Evolutionary conservation across 192 early-diverging fungal species (phyloP).

Genomic region (Entomortierella lignicola): DNA sequence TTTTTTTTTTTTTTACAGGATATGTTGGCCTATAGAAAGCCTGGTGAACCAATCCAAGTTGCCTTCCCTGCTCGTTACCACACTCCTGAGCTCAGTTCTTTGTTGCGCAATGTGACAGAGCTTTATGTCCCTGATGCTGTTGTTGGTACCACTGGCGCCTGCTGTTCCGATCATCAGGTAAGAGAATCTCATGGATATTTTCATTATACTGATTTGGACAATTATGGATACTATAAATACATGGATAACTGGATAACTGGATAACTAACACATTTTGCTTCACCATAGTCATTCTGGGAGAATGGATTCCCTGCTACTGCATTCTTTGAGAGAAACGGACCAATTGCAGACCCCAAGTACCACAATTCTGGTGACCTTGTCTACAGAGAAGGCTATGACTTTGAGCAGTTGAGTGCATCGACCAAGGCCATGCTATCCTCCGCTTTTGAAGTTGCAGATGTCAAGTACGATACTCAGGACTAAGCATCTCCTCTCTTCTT

Average conservation of each 20-base stretch:
- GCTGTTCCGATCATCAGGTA: conserved; percentile 60
- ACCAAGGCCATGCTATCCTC: conserved; percentile 58
- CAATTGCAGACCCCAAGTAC: conserved; percentile 60
- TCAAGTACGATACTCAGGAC: conserved; percentile 4
- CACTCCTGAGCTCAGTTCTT: conserved; percentile 45
- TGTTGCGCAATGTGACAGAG: conserved; percentile 52
- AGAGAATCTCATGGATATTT: not conserved
- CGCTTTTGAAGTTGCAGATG: conserved; percentile 56
- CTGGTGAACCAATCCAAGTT: conserved; percentile 57
- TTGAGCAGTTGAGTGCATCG: conserved; percentile 52
- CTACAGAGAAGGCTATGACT: conserved; percentile 57
- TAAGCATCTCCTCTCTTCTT: not conserved
- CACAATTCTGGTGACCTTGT: conserved; percentile 59
- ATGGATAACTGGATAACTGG: not conserved
- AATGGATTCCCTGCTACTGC: conserved; percentile 52
- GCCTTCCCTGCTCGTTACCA: conserved; percentile 56
- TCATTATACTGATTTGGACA: no score
- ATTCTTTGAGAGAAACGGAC: conserved; percentile 61
- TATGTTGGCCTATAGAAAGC: conserved; percentile 58
- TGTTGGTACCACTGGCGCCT: conserved; percentile 52
- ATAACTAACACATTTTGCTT: not conserved
- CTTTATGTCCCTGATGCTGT: conserved; percentile 54
- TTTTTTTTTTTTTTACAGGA: conserved; percentile 18
- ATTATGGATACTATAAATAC: no score
- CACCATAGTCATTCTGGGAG: conserved; percentile 54